Percentiles rank a stretch among this genome's conserved stretches.
phyloP scores from a whole-genome alignment of 164 flowering plant genomes.

The Amborella trichopoda region DNA sequence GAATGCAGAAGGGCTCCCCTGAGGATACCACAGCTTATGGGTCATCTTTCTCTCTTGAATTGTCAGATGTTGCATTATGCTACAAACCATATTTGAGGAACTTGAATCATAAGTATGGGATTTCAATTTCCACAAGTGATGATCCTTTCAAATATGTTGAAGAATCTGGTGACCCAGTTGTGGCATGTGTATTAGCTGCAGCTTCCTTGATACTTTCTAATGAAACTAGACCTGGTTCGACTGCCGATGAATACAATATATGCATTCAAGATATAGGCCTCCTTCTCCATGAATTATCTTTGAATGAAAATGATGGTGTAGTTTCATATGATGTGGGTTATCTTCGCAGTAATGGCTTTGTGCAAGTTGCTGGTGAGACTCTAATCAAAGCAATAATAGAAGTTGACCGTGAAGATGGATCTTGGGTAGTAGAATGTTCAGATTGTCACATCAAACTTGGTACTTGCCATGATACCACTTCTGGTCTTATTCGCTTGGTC shows the following conservation, averaged over 20 bases:
- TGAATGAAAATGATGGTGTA: conserved; percentile 15
- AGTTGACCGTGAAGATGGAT: conserved; percentile 40
- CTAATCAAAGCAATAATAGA: conserved; percentile 56
- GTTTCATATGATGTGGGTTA: conserved; percentile 32
- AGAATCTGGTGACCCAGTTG: conserved; percentile 22
- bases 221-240: conserved; percentile 15
- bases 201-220: conserved; percentile 52
- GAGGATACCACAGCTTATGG: conserved; percentile 12
- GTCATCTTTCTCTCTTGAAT: conserved; percentile 52
- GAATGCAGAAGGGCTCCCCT: conserved; percentile 14
- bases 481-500: conserved; percentile 51
- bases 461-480: conserved; percentile 78
- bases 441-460: conserved; percentile 55
- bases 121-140: conserved; percentile 12
- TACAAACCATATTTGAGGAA: conserved; percentile 59
- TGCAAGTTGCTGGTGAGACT: conserved; percentile 84
- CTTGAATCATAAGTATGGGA: conserved; percentile 6
- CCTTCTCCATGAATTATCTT: conserved; percentile 41
- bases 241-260: conserved; percentile 40
- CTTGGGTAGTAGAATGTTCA: conserved; percentile 71
- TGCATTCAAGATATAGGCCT: conserved; percentile 78
- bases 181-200: conserved; percentile 75
- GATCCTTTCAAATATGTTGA: conserved; percentile 12
- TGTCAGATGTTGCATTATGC: conserved; percentile 77
- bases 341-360: conserved; percentile 61